These are phyloP conservation scores for Apophysomyces variabilis DNA, from an alignment of 371 early-diverging fungal genomes.

Conservation along the genomic window DNA sequence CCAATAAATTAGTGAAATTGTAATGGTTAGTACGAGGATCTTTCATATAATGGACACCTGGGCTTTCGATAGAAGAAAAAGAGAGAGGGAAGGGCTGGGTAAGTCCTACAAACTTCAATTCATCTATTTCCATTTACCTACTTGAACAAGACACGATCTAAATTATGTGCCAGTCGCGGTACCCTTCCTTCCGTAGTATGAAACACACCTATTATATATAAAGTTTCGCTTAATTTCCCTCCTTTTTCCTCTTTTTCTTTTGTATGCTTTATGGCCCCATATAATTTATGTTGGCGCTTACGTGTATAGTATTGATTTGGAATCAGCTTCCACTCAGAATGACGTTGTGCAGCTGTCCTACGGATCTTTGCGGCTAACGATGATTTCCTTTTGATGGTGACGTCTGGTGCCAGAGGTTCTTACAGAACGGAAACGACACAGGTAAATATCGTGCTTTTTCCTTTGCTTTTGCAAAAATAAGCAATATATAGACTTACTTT, in stretches of 20 bases:
- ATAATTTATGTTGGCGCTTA: background rate
- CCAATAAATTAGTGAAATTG: slow-evolving; percentile 82
- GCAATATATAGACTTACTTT: background rate
- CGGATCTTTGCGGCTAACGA: background rate
- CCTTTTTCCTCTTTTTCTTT: background rate
- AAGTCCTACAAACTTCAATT: too few species aligned
- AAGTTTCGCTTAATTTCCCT: background rate
- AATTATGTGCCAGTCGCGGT: slow-evolving; percentile 73
- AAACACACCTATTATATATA: too few species aligned
- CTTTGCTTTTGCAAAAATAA: too few species aligned
- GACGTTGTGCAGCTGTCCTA: background rate
- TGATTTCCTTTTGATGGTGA: background rate
- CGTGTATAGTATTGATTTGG: background rate
- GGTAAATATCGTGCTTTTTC: too few species aligned
- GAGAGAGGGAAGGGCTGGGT: background rate
- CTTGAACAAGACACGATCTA: slow-evolving; percentile 85
- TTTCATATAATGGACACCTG: slow-evolving; percentile 85
- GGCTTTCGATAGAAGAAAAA: slow-evolving; percentile 43
- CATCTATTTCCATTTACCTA: slow-evolving; percentile 28
- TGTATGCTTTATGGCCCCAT: too few species aligned
- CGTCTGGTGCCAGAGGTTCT: background rate
- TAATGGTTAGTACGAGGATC: slow-evolving; percentile 79
- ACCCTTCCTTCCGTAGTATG: slow-evolving; percentile 1
- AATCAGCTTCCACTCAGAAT: background rate
- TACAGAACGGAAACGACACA: background rate